Evolutionary conservation across 2,329 filamentous ascomycete genomes (phyloP).

Genomic region (Drechslera avenae): DNA sequence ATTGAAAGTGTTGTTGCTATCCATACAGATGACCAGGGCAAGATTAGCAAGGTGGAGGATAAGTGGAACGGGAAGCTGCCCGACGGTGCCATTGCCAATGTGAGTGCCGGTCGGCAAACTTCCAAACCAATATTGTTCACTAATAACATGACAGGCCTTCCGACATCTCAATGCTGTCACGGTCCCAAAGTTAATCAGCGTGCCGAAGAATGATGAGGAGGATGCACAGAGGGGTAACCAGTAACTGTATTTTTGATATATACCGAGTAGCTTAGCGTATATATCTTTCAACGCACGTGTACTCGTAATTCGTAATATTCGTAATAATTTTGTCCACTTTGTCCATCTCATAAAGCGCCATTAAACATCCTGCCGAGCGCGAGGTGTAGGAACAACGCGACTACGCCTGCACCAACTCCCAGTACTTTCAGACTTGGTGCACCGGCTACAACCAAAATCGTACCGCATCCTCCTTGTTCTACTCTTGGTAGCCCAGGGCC

Average conservation of each 20-base stretch:
- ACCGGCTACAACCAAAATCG: conserved; percentile 44
- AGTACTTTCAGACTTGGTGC: conserved; percentile 23
- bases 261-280: conserved; percentile 12
- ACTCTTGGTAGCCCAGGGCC: conserved; percentile 44
- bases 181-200: conserved; percentile 57
- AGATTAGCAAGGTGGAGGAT: conserved; percentile 60
- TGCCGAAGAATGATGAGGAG: conserved; percentile 60
- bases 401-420: conserved; percentile 22
- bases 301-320: conserved; percentile 31
- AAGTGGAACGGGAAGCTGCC: conserved; percentile 61
- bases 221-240: conserved; percentile 56
- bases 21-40: conserved; percentile 49
- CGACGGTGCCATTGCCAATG: conserved; percentile 57
- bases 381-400: conserved; percentile 30
- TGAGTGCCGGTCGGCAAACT: conserved; percentile 47
- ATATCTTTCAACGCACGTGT: conserved; percentile 15
- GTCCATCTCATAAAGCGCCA: conserved; percentile 11
- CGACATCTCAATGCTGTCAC: conserved; percentile 58
- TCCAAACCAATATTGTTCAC: conserved; percentile 10
- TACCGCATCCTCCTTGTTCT: conserved; percentile 44
- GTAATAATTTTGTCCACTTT: conserved; percentile 14
- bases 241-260: conserved; percentile 6
- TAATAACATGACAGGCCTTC: conserved; percentile 54
- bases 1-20: conserved; percentile 58
- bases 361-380: conserved; percentile 38